Evolutionary conservation across 1,284 basidiomycete genomes (phyloP), one percentile per base, ranked within the genome.

Genomic region (Tremellales sp.): DNA sequence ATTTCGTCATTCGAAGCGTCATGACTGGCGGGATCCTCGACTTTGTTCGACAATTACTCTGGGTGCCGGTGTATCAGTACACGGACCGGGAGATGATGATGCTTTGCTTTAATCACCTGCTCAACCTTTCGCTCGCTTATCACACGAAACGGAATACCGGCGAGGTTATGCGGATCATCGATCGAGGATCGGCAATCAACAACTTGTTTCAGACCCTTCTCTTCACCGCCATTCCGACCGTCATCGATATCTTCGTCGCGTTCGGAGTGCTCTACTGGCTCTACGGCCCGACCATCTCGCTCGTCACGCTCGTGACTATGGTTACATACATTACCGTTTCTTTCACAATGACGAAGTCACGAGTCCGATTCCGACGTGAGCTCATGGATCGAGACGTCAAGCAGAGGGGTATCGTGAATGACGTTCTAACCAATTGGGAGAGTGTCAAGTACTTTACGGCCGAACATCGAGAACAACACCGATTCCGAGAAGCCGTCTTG

Each of bases 371-470:
- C 76, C 84, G 96, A 17, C 83, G 90, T 43, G 82, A 94, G 57
- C 93, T 93, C 2, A 97, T 97, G 71, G 84, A 87, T 45, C 90
- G 90, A 0, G 96, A 98, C 64, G 93, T 97, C 73, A 87, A 86
- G 63, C 91, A 89, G 10, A 90, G 94, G 0, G 89, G 89, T 0
- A 84, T 88, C 3, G 90, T 90, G 1, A 88, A 96, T n/a, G 96
- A 99, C 67, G 90, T 91, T 0, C 76, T 99, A 46, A 91, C 97
- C 68, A 99, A 99, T 70, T 98, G 91, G 70, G 94, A 99, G 70
- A 92, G 92, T 15, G 96, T 99, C 62, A 99, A 98, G 80, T 91
- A 90, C 73, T 98, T 97, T 78, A 97, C 94, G 75, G 97, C 97
- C 62, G 94, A 98, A 74, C 80, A 81, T 49, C 86, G 86, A 65